These are phyloP conservation scores for Cladochytrium replicatum DNA, from an alignment of 192 early-diverging fungal species.

Conservation along the genomic window DNA sequence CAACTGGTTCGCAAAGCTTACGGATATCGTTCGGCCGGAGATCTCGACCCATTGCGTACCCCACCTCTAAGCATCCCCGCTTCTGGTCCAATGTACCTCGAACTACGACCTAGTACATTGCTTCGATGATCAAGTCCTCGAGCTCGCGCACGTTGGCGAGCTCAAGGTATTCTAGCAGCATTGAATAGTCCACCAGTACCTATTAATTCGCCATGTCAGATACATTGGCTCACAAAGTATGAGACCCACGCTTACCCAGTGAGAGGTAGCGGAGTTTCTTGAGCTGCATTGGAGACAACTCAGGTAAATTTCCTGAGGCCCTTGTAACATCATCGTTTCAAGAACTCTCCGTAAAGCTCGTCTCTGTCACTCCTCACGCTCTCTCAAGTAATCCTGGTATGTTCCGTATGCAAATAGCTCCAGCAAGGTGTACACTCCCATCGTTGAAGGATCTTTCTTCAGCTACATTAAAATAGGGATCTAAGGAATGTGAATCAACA, in stretches of 20 bases:
- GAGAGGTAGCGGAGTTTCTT: too few species aligned
- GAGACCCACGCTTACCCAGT: too few species aligned
- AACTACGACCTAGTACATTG: conserved; percentile 70
- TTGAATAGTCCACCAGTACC: too few species aligned
- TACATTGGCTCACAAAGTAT: too few species aligned
- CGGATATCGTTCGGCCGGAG: conserved; percentile 56
- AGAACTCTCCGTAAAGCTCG: too few species aligned
- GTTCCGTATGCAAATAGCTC: conserved; percentile 76
- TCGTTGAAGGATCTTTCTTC: conserved; percentile 37
- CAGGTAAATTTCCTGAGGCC: too few species aligned
- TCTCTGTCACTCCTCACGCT: too few species aligned
- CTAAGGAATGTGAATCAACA: conserved; percentile 12
- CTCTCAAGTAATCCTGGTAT: conserved; percentile 66
- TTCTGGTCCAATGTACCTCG: conserved; percentile 78
- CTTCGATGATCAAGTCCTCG: conserved; percentile 81
- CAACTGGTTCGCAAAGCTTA: too few species aligned
- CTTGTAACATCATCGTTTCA: too few species aligned
- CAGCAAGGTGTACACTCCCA: conserved; percentile 45
- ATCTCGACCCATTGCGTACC: conserved; percentile 78
- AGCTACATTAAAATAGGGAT: conserved; percentile 14
- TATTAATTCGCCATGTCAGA: too few species aligned
- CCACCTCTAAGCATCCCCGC: conserved; percentile 57
- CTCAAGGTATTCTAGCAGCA: conserved; percentile 53
- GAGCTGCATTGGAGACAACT: conserved; percentile 15
- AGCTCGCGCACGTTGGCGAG: conserved; percentile 71